phyloP scores from a whole-genome alignment of 2,329 filamentous ascomycete genomes.

The Exophiala phaeomuriformis region DNA sequence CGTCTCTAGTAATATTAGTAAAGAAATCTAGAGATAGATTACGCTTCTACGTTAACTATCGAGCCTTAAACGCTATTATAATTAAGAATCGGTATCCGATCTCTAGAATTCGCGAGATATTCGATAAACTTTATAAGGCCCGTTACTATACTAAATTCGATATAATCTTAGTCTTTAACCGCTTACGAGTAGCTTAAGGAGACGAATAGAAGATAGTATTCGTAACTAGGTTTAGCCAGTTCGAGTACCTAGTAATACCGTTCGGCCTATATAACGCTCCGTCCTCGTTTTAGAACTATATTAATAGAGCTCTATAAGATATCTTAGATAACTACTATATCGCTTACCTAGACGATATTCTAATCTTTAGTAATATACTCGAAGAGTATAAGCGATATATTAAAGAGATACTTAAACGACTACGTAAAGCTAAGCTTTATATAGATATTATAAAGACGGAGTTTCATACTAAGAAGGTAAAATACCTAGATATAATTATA shows the following conservation, averaged over 20 bases:
- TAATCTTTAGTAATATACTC: slow-evolving; percentile 11
- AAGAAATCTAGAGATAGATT: too few relatives aligned
- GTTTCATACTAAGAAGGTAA: too few relatives aligned
- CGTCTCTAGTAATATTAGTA: too few relatives aligned
- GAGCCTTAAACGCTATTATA: background rate
- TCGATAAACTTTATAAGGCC: background rate
- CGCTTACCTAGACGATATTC: slow-evolving; percentile 23
- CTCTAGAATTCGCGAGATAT: background rate
- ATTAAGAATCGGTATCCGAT: background rate
- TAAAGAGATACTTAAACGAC: too few relatives aligned
- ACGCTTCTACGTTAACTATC: background rate
- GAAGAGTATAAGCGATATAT: background rate
- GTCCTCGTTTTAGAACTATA: slow-evolving; percentile 19
- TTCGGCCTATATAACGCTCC: slow-evolving; percentile 23
- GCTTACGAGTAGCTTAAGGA: slow-evolving; percentile 16
- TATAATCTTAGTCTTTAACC: slow-evolving; percentile 17
- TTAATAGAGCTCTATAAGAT: slow-evolving; percentile 19
- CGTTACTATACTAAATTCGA: slow-evolving; percentile 26
- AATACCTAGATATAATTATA: too few relatives aligned
- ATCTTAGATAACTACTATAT: slow-evolving; percentile 17
- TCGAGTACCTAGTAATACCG: slow-evolving; percentile 23
- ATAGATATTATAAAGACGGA: too few relatives aligned
- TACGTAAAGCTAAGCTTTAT: too few relatives aligned
- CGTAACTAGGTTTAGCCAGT: slow-evolving; percentile 16
- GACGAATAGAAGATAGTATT: slow-evolving; percentile 25